Evolutionary conservation across 2,329 filamentous ascomycete genomes (phyloP).

Genomic region (Penicillium sp.): DNA sequence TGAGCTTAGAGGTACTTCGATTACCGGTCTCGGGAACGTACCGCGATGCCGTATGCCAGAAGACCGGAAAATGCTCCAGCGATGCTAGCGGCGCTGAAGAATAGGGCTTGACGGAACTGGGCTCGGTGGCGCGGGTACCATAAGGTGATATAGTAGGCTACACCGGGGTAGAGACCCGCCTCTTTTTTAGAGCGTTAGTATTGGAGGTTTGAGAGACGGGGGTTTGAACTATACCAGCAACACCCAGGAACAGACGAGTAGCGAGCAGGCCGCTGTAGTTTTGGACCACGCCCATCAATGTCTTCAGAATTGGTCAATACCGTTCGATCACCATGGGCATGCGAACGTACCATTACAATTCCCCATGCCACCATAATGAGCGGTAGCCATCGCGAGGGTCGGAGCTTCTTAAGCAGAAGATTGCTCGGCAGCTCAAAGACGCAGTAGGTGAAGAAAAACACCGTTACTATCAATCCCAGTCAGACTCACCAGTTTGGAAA

Average conservation of each 20-base stretch:
- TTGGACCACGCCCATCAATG: slow-evolving; percentile 49
- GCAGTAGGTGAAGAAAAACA: slow-evolving; percentile 30
- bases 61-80: slow-evolving; percentile 55
- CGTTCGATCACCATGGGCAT: neutral
- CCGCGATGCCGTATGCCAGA: slow-evolving; percentile 51
- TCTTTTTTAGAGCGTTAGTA: slow-evolving; percentile 15
- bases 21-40: slow-evolving; percentile 24
- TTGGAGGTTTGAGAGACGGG: neutral
- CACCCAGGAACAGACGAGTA: slow-evolving; percentile 47
- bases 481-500: neutral
- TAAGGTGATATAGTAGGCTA: slow-evolving; percentile 46
- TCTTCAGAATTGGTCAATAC: slow-evolving; percentile 18
- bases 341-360: slow-evolving; percentile 39
- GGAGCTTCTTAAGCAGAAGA: slow-evolving; percentile 22
- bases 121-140: slow-evolving; percentile 48
- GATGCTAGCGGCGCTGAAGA: slow-evolving; percentile 49
- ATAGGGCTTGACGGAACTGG: slow-evolving; percentile 40
- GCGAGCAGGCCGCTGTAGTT: slow-evolving; percentile 47
- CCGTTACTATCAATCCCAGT: slow-evolving; percentile 21
- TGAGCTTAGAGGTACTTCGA: slow-evolving; percentile 15
- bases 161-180: slow-evolving; percentile 44
- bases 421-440: slow-evolving; percentile 23
- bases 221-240: slow-evolving; percentile 25
- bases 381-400: slow-evolving; percentile 30
- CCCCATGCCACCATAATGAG: slow-evolving; percentile 46